Base-by-base conservation (phyloP, 495 filamentous ascomycete genomes). In the Neurospora sublineolata region DNA sequence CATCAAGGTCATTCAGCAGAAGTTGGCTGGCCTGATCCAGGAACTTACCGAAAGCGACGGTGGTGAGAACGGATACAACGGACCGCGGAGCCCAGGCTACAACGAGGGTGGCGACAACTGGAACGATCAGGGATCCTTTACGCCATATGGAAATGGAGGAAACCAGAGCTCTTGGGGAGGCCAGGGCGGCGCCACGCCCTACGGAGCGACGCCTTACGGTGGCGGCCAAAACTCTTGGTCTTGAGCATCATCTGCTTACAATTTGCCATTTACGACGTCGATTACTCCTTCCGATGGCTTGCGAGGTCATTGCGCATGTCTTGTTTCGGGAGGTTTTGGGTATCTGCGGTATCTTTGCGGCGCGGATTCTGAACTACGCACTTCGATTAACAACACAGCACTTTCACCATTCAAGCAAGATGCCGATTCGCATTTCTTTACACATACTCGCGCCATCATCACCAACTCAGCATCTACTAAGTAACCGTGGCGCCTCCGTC, bases 1-100 rank as follows among this genome's bases (percentile, higher is more conserved):
- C 36, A 97, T 98, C 79, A 89, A 91, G 76, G 89, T 93, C 30
- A 81, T 99, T 33, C 94, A 98, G 79, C 87, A 90, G 71, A 99
- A 99, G 82, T 86, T 98, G 9, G 94, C 93, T 14, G 84, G 84
- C 4, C 87, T 97, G n/a, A 92, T 98, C 73, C 87, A 91, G 69
- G 89, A 89, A 12, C 84, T 99, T 12, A 83, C 84, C 41, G 84
- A 82, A 42, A 85, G 86, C 42, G 86, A 83, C 18, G 84, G 81
- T 67, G 84, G 86, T 39, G 82, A 82, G 72, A 82, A 82, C 69
- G 87, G 84, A 72, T 88, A 87, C 76, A 83, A 83, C 71, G 89
- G 85, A 11, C 87, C 86, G 23, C 86, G 88, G 41, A 90, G 89
- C 72, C 88, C 88, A 8, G 89, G 84, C 71, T 86, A 86, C 73